Conservation (phyloP, 768 basidiomycete genomes). For the Mycena vitilis region DNA sequence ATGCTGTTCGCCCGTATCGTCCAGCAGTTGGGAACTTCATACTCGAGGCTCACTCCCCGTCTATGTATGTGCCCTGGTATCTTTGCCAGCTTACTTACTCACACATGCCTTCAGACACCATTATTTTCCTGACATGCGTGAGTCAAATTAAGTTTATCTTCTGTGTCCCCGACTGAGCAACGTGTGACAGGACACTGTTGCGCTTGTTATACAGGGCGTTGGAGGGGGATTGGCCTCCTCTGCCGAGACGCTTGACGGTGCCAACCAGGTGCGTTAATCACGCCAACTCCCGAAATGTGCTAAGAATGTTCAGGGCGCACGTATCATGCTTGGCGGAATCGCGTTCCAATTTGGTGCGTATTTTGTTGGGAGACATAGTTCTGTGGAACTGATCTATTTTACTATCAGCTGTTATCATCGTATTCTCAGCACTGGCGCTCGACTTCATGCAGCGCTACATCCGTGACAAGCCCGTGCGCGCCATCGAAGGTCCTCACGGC, state of each 20-base stretch:
- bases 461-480: conserved; percentile 47
- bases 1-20: conserved; percentile 44
- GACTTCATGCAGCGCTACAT: conserved; percentile 61
- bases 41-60: neutral
- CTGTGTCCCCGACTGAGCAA: neutral
- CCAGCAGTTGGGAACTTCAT: neutral
- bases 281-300: too few species aligned
- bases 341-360: conserved; percentile 63
- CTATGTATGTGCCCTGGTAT: too few species aligned
- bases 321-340: conserved; percentile 70
- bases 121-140: conserved; percentile 53
- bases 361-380: too few species aligned
- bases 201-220: conserved; percentile 26
- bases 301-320: too few species aligned
- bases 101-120: too few species aligned
- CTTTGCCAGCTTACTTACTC: too few species aligned
- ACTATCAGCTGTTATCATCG: conserved; percentile 52
- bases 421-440: conserved; percentile 52
- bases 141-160: conserved; percentile 14
- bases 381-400: neutral
- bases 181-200: conserved; percentile 19
- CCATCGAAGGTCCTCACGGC: neutral
- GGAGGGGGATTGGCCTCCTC: conserved; percentile 23
- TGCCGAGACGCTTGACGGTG: neutral
- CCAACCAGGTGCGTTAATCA: too few species aligned